phyloP scores from a whole-genome alignment of 169 alveolate genomes.

The Plasmodium billcollinsi region DNA sequence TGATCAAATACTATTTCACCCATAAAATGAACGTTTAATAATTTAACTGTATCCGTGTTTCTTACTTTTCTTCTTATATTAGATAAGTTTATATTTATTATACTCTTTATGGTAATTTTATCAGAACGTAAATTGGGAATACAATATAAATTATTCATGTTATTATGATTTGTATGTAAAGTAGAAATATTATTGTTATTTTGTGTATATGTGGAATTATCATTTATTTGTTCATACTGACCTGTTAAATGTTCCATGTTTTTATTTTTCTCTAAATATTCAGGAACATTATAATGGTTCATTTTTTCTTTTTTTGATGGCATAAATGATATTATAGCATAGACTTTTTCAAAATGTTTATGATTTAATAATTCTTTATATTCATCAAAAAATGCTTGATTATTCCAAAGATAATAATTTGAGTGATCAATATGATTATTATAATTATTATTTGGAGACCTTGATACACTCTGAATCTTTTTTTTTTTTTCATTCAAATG shows the following conservation, averaged over 20 bases:
- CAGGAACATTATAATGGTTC: not conserved
- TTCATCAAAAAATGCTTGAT: too few relatives aligned
- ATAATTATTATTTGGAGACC: too few relatives aligned
- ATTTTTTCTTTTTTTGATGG: conserved; percentile 15
- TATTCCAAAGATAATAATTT: too few relatives aligned
- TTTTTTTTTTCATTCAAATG: not conserved
- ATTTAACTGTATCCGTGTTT: conserved; percentile 38
- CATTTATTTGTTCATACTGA: not conserved
- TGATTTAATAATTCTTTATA: not conserved
- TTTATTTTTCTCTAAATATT: not conserved
- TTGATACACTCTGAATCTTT: too few relatives aligned
- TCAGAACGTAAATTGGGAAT: not conserved
- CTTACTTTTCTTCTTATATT: conserved; percentile 30
- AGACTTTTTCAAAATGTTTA: not conserved
- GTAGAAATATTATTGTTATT: not conserved
- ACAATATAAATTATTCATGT: not conserved
- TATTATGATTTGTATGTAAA: not conserved
- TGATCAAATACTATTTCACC: conserved; percentile 47
- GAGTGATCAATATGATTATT: too few relatives aligned
- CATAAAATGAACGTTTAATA: conserved; percentile 31
- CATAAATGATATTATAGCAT: conserved; percentile 57
- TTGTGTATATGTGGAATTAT: not conserved
- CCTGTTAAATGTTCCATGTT: not conserved
- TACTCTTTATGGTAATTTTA: conserved; percentile 28
- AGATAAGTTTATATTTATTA: conserved; percentile 25